Conservation (phyloP, 1,284 basidiomycete genomes). For the Prillingera fragicola region DNA sequence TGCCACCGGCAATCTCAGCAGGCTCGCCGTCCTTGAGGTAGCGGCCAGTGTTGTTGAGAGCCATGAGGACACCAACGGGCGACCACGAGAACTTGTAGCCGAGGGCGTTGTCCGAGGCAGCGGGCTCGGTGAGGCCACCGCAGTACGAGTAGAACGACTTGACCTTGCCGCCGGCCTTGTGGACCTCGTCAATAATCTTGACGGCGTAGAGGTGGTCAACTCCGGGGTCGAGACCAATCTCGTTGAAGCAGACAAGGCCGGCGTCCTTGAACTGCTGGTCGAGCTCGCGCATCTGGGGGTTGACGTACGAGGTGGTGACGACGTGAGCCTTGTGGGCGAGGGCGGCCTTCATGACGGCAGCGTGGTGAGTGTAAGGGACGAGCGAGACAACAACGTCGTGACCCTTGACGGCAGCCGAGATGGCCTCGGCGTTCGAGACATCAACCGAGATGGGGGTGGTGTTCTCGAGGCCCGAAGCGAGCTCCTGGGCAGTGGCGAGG, state of each 20-base stretch:
- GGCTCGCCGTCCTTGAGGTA: slow-evolving; percentile 65
- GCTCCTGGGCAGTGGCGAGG: slow-evolving; percentile 63
- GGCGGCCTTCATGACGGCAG: slow-evolving; percentile 85
- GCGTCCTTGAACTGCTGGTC: slow-evolving; percentile 78
- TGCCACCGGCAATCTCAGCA: slow-evolving; percentile 56
- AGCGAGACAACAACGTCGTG: slow-evolving; percentile 94
- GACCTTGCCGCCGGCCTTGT: slow-evolving; percentile 90
- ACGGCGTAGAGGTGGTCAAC: slow-evolving; percentile 94
- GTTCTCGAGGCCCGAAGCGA: slow-evolving; percentile 64
- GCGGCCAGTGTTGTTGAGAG: slow-evolving; percentile 87
- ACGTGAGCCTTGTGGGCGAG: slow-evolving; percentile 87
- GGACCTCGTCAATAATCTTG: slow-evolving; percentile 93
- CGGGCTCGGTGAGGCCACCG: slow-evolving; percentile 88
- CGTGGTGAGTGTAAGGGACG: slow-evolving; percentile 93
- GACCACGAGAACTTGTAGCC: slow-evolving; percentile 99
- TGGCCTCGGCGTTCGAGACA: slow-evolving; percentile 64
- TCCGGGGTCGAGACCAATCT: slow-evolving; percentile 71
- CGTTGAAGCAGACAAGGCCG: slow-evolving; percentile 94
- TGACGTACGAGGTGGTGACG: slow-evolving; percentile 93
- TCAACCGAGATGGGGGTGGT: slow-evolving; percentile 76
- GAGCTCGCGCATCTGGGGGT: slow-evolving; percentile 80
- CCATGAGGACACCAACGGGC: slow-evolving; percentile 89
- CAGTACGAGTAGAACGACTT: slow-evolving; percentile 96
- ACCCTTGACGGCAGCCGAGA: slow-evolving; percentile 73
- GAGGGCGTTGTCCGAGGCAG: slow-evolving; percentile 80